Conservation (phyloP, 352 stramenopile species). For the Phytophthora palmivora region DNA sequence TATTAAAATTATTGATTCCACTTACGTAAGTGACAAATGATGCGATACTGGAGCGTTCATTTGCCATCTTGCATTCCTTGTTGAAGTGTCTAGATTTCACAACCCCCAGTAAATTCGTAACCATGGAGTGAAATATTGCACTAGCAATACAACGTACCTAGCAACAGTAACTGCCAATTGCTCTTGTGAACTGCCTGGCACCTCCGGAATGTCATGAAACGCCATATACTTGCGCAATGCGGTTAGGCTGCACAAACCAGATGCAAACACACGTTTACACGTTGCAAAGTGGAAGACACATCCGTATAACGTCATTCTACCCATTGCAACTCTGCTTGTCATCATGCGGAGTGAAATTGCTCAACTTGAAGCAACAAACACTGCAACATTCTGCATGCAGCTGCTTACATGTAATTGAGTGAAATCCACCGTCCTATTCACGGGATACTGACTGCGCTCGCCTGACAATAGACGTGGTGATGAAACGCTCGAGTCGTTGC, state of each 20-base stretch:
- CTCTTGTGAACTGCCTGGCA: conserved; percentile 53
- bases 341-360: background rate
- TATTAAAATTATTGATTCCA: background rate
- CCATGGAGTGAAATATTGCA: background rate
- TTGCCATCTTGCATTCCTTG: conserved; percentile 62
- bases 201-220: conserved; percentile 62
- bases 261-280: conserved; percentile 2
- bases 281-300: conserved; percentile 25
- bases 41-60: conserved; percentile 69
- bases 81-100: conserved; percentile 61
- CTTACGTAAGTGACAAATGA: conserved; percentile 77
- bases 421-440: conserved; percentile 73
- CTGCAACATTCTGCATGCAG: conserved; percentile 8
- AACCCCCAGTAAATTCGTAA: no score
- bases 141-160: conserved; percentile 41
- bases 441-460: conserved; percentile 59
- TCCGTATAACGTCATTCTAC: background rate
- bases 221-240: conserved; percentile 75
- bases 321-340: conserved; percentile 6
- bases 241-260: conserved; percentile 41
- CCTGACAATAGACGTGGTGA: conserved; percentile 26
- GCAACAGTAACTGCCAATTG: conserved; percentile 70
- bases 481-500: conserved; percentile 7
- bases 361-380: conserved; percentile 2
- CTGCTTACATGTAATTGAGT: conserved; percentile 63